phyloP scores from a whole-genome alignment of 495 filamentous ascomycete species.

The Aspergillus conjunctus region DNA sequence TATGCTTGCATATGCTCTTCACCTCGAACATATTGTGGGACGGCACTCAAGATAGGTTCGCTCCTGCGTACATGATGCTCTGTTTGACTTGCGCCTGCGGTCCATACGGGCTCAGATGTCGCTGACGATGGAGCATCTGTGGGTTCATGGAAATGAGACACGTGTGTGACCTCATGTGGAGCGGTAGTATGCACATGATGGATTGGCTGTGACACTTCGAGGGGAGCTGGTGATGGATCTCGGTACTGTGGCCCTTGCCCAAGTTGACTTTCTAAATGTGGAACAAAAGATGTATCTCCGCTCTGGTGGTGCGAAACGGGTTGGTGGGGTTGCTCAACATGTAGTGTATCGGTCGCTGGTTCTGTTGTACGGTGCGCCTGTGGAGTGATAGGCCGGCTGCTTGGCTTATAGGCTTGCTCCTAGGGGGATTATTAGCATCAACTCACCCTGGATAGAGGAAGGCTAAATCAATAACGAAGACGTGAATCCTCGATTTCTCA shows the following conservation, averaged over 20 bases:
- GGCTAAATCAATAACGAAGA: too few relatives aligned
- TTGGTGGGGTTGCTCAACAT: not conserved
- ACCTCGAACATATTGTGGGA: conserved; percentile 50
- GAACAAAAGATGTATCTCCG: not conserved
- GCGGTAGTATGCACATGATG: not conserved
- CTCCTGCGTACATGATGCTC: conserved; percentile 14
- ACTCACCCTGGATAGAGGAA: not conserved
- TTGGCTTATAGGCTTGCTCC: conserved; percentile 17
- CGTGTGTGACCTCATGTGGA: not conserved
- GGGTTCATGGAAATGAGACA: not conserved
- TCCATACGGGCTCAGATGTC: not conserved
- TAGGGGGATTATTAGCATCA: conserved; percentile 24
- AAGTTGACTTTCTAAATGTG: not conserved
- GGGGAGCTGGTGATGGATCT: not conserved
- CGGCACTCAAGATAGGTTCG: conserved; percentile 37
- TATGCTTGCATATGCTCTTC: conserved; percentile 46
- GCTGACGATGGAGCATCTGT: conserved; percentile 1
- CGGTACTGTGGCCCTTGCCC: not conserved
- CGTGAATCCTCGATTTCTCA: not conserved
- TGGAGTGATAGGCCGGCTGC: not conserved
- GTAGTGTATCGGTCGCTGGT: not conserved
- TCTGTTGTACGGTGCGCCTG: not conserved
- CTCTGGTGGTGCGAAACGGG: conserved; percentile 1
- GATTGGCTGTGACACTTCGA: conserved; percentile 1
- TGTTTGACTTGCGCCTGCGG: not conserved